phyloP scores from a whole-genome alignment of 805 yeast genomes.

The Candida hispaniensis region DNA sequence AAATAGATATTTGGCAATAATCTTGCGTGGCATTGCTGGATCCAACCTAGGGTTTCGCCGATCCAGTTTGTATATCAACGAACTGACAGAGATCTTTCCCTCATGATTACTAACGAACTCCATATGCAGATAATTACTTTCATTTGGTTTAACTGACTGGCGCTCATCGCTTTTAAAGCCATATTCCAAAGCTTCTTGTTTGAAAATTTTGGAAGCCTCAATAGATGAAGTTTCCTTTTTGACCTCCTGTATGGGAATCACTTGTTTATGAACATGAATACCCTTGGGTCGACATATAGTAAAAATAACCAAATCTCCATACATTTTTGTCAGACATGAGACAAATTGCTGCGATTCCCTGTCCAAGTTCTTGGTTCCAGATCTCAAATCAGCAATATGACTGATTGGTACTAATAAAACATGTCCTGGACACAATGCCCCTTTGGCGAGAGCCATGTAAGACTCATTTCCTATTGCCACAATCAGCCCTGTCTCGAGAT shows the following conservation, averaged over 20 bases:
- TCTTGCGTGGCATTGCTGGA: conserved; percentile 75
- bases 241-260: conserved; percentile 53
- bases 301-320: too few relatives aligned
- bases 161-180: conserved; percentile 10
- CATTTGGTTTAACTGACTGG: conserved; percentile 26
- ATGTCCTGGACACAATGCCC: conserved; percentile 79
- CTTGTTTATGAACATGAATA: conserved; percentile 68
- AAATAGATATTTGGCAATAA: conserved; percentile 48
- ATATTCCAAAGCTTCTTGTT: conserved; percentile 13
- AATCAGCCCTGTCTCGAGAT: conserved; percentile 68
- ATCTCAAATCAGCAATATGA: conserved; percentile 44
- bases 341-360: too few relatives aligned
- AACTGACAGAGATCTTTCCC: conserved; percentile 16
- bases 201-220: conserved; percentile 4
- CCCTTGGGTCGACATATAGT: too few relatives aligned
- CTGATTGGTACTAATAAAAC: conserved; percentile 69
- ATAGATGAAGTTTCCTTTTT: conserved; percentile 25
- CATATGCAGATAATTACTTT: conserved; percentile 21
- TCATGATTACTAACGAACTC: conserved; percentile 18
- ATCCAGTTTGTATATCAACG: conserved; percentile 17
- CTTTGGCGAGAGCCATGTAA: conserved; percentile 73
- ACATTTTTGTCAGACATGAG: too few relatives aligned
- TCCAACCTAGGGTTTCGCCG: conserved; percentile 37
- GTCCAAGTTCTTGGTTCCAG: too few relatives aligned
- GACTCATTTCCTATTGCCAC: conserved; percentile 57